phyloP scores from a whole-genome alignment of 2,329 filamentous ascomycete species.

The Microcyclospora tardicrescens region DNA sequence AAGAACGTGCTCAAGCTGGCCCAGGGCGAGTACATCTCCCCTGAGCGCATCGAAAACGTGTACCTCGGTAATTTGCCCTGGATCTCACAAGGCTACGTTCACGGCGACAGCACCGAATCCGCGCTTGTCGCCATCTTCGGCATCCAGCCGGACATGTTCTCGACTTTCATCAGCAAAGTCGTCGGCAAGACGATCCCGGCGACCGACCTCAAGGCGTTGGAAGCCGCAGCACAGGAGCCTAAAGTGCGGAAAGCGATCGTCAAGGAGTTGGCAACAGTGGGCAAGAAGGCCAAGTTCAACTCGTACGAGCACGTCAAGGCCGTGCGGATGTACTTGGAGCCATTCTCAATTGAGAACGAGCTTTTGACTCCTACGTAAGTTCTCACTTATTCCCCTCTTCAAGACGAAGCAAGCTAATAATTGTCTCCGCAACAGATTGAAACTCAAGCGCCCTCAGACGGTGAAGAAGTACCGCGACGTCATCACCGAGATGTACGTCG shows the following conservation, averaged over 20 bases:
- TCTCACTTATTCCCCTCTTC: not conserved
- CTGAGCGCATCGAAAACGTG: slow-evolving; percentile 92
- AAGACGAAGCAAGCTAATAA: not conserved
- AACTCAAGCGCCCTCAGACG: slow-evolving; percentile 57
- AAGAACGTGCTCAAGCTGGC: slow-evolving; percentile 99
- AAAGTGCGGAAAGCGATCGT: slow-evolving; percentile 63
- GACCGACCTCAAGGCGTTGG: slow-evolving; percentile 54
- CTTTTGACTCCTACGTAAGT: slow-evolving; percentile 78
- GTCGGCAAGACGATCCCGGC: slow-evolving; percentile 50
- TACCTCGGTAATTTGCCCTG: slow-evolving; percentile 71
- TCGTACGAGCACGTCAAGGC: slow-evolving; percentile 75
- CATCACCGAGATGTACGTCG: slow-evolving; percentile 49
- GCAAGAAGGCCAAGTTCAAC: slow-evolving; percentile 76
- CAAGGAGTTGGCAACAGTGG: slow-evolving; percentile 65
- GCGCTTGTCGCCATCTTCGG: slow-evolving; percentile 78
- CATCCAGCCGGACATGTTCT: slow-evolving; percentile 72
- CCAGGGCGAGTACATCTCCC: slow-evolving; percentile 95
- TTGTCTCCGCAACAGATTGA: slow-evolving; percentile 40
- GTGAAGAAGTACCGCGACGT: slow-evolving; percentile 47
- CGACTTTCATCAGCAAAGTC: slow-evolving; percentile 64
- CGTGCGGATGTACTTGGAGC: slow-evolving; percentile 65
- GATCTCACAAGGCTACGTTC: slow-evolving; percentile 71
- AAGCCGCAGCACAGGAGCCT: slow-evolving; percentile 52
- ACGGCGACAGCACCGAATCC: slow-evolving; percentile 75
- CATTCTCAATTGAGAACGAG: slow-evolving; percentile 88